These are phyloP conservation scores for Hypoxylon lenormandii DNA, from an alignment of 495 filamentous ascomycete species.

Conservation along the genomic window DNA sequence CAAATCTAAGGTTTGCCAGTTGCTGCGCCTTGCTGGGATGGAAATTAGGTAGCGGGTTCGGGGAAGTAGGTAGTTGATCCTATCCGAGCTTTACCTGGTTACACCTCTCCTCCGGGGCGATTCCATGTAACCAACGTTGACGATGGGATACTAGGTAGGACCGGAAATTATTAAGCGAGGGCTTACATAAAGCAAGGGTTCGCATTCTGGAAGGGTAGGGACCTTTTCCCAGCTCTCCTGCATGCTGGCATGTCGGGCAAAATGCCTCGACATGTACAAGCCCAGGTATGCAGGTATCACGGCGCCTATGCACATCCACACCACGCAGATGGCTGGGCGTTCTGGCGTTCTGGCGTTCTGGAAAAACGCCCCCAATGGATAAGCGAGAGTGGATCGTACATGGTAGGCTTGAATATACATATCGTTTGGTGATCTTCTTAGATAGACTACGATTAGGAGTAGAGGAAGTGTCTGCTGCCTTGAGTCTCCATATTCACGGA, in stretches of 20 bases:
- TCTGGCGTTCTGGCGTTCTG: conserved; percentile 28
- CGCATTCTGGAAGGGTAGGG: conserved; percentile 5
- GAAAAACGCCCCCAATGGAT: conserved; percentile 39
- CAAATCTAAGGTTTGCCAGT: conserved; percentile 4
- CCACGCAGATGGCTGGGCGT: conserved; percentile 14
- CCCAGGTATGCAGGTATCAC: conserved; percentile 41
- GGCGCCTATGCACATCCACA: conserved; percentile 42
- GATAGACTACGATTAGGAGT: neutral
- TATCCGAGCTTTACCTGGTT: neutral
- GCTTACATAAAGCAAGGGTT: conserved; percentile 7
- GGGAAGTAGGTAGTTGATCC: conserved; percentile 5
- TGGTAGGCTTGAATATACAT: neutral
- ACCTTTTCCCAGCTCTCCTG: conserved; percentile 5
- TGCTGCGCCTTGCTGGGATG: conserved; percentile 1
- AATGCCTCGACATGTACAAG: conserved; percentile 11
- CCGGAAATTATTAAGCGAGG: conserved; percentile 28
- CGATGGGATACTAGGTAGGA: conserved; percentile 16
- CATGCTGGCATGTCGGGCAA: conserved; percentile 14
- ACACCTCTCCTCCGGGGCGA: neutral
- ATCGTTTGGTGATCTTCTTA: neutral
- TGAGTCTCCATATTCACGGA: neutral
- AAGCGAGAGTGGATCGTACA: conserved; percentile 30
- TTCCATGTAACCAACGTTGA: conserved; percentile 8
- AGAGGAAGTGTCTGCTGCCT: neutral
- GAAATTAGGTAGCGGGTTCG: neutral